Evolutionary conservation across 2,329 filamentous ascomycete genomes (phyloP), one percentile per base, ranked within the genome.

Genomic region (Escovopsis sp.): DNA sequence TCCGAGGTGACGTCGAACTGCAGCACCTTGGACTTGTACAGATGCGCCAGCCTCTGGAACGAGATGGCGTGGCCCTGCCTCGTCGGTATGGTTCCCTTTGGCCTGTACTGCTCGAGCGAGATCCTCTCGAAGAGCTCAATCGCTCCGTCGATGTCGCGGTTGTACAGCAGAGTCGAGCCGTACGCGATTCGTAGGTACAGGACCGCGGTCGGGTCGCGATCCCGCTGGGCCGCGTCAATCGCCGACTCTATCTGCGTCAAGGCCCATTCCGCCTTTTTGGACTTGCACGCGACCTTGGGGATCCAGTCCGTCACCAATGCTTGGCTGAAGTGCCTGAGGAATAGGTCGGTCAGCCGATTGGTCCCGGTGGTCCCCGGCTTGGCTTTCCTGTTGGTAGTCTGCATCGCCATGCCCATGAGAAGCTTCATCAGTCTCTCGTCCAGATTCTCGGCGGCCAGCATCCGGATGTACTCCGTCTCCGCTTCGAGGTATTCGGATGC

Each of bases 41-140:
- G 46, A 0, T 52, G 51, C 0, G 63, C 61, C 2, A 66, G 53
- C 14, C 57, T 58, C 43, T 64, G 61, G 42, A 66, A 63, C 1
- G 62, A 64, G 3, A 60, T 52, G 5, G 63, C 59, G 25, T 64
- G 61, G 5, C 60, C 60, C 15, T 62, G 54, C 1, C 63, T 53
- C 1, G 61, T 62, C 1, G 59, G 53, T 5, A 66, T 55, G 34
- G 59, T 65, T 7, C 63, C 63, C 5, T 61, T 52, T 0, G 62
- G 57, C 4, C 62, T 58, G 41, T 63, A 62, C 20, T 64, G 62
- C 10, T 56, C 39, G 4, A 62, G 49, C 0, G 60, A 58, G 16
- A 65, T 59, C 3, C 53, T 54, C 25, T 63, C 58, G 14, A 63
- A 61, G 1, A 62, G 49, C 2, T 45, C 44, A 11, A 63, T 56